Conservation (phyloP, 441 rosid species). For the Monsonia emarginata region DNA sequence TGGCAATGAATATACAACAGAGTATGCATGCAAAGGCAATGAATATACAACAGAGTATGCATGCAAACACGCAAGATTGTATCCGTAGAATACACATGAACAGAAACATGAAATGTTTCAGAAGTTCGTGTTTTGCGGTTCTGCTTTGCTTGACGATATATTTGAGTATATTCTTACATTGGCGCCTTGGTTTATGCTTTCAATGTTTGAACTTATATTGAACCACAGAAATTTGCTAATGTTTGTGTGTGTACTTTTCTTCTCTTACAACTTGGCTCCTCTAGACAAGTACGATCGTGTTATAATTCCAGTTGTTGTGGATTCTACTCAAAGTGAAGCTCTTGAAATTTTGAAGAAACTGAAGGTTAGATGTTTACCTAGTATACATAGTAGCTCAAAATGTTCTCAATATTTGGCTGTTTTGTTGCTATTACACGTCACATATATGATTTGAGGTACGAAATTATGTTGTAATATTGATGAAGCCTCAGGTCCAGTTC, state of each 20-base stretch:
- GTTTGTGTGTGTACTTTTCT: neutral
- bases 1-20: too few relatives aligned
- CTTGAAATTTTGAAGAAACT: conserved; percentile 53
- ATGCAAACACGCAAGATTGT: too few relatives aligned
- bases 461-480: neutral
- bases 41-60: too few relatives aligned
- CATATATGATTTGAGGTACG: too few relatives aligned
- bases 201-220: neutral
- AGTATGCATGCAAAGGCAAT: too few relatives aligned
- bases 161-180: neutral
- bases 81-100: too few relatives aligned
- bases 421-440: too few relatives aligned
- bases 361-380: conserved; percentile 36
- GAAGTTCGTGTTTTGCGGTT: too few relatives aligned
- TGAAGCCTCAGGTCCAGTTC: conserved; percentile 28
- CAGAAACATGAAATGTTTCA: too few relatives aligned
- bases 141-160: neutral
- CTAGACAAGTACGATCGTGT: conserved; percentile 27
- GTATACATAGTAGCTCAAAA: neutral
- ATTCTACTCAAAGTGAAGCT: conserved; percentile 72
- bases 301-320: conserved; percentile 32
- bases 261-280: conserved; percentile 22
- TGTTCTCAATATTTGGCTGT: neutral
- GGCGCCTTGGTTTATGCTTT: neutral
- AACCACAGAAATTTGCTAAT: neutral